A percentile compares a stretch with the other conserved stretches of the same genome.
Evolutionary conservation across 768 basidiomycete genomes (phyloP).

Genomic region (Brasilioporus rufonigricans): DNA sequence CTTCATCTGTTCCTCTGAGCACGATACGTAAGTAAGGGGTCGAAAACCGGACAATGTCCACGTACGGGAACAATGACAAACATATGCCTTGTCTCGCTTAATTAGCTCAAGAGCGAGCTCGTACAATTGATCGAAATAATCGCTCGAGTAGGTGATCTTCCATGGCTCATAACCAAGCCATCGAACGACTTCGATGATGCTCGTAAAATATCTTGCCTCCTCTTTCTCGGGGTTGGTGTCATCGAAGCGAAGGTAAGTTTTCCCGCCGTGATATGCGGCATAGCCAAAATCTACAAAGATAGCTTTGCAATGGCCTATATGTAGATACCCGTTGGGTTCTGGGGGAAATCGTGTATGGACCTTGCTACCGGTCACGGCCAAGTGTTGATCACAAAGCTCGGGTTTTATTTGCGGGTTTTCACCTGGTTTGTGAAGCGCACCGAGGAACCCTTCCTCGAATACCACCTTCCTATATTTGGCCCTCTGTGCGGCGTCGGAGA

Average conservation of each 20-base stretch:
- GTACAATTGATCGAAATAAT: constrained; percentile 88
- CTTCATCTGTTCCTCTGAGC: constrained; percentile 87
- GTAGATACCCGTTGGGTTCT: constrained; percentile 96
- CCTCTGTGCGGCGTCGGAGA: constrained; percentile 37
- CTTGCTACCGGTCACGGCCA: constrained; percentile 72
- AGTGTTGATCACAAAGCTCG: constrained; percentile 75
- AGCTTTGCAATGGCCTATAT: constrained; percentile 96
- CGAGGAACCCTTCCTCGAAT: constrained; percentile 94
- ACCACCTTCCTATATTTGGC: constrained; percentile 53
- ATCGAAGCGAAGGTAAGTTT: constrained; percentile 93
- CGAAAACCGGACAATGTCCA: constrained; percentile 11
- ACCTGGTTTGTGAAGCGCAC: constrained; percentile 88
- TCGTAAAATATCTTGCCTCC: constrained; percentile 94
- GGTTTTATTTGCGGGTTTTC: constrained; percentile 86
- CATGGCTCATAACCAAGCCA: constrained; percentile 99
- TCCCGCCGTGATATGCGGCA: constrained; percentile 89
- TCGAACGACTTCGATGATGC: constrained; percentile 89
- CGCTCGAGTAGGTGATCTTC: constrained; percentile 99
- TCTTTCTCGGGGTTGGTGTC: constrained; percentile 99
- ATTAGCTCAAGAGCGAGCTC: constrained; percentile 87
- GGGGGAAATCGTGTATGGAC: constrained; percentile 98
- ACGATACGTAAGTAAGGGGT: constrained; percentile 3
- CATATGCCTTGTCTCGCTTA: constrained; percentile 88
- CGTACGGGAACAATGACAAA: constrained; percentile 94
- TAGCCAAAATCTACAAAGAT: constrained; percentile 99